phyloP scores from a whole-genome alignment of 306 rosid genomes.

The Ormosia semicastrata region DNA sequence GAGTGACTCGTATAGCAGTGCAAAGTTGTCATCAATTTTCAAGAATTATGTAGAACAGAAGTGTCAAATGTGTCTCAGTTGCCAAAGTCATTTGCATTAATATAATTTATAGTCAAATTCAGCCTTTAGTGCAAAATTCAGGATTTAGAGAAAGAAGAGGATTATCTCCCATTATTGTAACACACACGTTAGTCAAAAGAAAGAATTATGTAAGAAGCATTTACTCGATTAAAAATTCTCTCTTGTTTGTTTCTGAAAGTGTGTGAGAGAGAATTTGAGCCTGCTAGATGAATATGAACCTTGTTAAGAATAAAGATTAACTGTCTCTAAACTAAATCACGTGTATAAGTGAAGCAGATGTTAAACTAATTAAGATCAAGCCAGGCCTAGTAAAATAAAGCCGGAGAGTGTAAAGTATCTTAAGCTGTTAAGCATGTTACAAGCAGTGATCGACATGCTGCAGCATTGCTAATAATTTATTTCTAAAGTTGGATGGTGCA shows the following conservation, averaged over 20 bases:
- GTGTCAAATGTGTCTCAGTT: no score
- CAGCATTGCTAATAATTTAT: slow-evolving; percentile 25
- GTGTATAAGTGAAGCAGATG: slow-evolving; percentile 22
- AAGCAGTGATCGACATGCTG: slow-evolving; percentile 24
- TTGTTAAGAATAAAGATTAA: neutral
- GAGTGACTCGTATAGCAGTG: no score
- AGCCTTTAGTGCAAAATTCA: no score
- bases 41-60: no score
- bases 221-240: neutral
- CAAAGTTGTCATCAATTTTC: no score
- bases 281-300: neutral
- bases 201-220: neutral
- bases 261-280: neutral
- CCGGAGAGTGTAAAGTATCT: slow-evolving; percentile 28
- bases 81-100: no score
- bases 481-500: slow-evolving; percentile 34
- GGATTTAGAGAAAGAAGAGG: no score
- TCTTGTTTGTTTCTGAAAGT: neutral
- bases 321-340: neutral
- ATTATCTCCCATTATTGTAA: no score
- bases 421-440: slow-evolving; percentile 26
- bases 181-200: no score
- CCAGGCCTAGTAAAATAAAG: slow-evolving; percentile 10
- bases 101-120: no score
- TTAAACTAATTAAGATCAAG: slow-evolving; percentile 25